phyloP scores from a whole-genome alignment of 1,284 basidiomycete genomes.

The Ceratobasidium theobromae region DNA sequence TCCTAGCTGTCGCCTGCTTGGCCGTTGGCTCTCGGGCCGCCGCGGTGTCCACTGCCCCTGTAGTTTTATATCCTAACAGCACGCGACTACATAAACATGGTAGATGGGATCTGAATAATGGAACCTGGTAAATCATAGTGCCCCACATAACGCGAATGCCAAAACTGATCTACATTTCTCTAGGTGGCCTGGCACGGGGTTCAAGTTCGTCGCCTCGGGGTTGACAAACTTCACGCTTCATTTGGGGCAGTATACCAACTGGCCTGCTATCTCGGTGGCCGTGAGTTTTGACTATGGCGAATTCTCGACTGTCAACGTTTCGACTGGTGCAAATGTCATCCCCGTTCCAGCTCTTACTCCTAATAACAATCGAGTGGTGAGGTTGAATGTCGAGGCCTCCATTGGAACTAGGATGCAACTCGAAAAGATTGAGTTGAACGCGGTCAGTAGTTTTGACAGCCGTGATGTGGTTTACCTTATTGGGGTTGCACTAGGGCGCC shows the following conservation, averaged over 20 bases:
- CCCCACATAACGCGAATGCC: neutral
- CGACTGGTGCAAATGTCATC: constrained; percentile 51
- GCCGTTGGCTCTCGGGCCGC: neutral
- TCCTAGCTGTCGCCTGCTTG: neutral
- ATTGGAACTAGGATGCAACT: constrained; percentile 59
- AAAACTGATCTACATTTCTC: neutral
- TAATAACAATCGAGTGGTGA: constrained; percentile 44
- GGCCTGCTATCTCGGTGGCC: constrained; percentile 50
- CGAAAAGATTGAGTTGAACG: constrained; percentile 51
- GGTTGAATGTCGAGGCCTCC: constrained; percentile 58
- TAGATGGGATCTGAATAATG: constrained; percentile 46
- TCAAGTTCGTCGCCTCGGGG: constrained; percentile 54
- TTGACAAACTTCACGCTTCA: constrained; percentile 51
- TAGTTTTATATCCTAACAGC: neutral
- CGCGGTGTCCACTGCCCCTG: too few species aligned
- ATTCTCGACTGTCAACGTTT: constrained; percentile 53
- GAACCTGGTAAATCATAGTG: constrained; percentile 47
- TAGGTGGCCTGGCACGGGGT: constrained; percentile 53
- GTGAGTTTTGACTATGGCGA: constrained; percentile 53
- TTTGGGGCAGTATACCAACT: constrained; percentile 55
- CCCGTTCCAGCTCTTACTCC: constrained; percentile 42
- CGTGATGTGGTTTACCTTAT: neutral
- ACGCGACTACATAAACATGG: constrained; percentile 22
- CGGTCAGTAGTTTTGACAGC: constrained; percentile 42
- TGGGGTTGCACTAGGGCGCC: constrained; percentile 48